Base-by-base conservation (phyloP, 345 rosid genomes). In the Crucihimalaya himalaica region DNA sequence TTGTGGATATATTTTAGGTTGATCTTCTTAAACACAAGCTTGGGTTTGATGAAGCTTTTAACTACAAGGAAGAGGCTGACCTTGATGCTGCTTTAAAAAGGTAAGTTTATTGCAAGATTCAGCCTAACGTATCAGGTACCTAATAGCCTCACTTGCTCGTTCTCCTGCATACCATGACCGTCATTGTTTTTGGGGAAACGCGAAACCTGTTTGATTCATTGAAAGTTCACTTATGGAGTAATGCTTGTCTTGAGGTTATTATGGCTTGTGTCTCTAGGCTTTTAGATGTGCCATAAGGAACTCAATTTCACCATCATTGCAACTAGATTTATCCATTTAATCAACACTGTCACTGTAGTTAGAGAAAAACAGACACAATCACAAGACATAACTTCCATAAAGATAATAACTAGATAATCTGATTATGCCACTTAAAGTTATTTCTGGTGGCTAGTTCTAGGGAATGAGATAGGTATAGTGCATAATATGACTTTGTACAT, bases 21-120 rank as follows among this genome's bases (percentile, higher is more conserved):
- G 85, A 86, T 70, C 79, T 89, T 21, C 68, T 89, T 10, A 86
- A 85, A 80, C 78, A 63, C 50, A 74, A 81, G 80, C 80, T 87
- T 56, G 91, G 96, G 6, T 87, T 84, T 74, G 86, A 89, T 79
- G 89, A 83, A 50, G 96, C 96, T 9, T 89, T 89, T 80, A 89
- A 89, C 79, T 89, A 89, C 76, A 87, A 86, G 35, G 88, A 85
- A 72, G 93, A 89, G 66, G 8, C 68, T 10, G 80, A 87, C 52
- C 78, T 84, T 12, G 79, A 80, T 75, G 84, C 80, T 18, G 81
- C 96, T 71, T 66, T 89, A 79, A 86, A 85, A 79, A 84, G 96
- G 96, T 86, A 37, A 66, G 78, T 74, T 34, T 52, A 42, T 21
- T 55, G 27, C 16, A 25, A 50, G 5, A 64, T 39, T 51, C 9